A percentile compares a stretch with the other conserved stretches of the same genome.
Conservation (phyloP, 2,329 filamentous ascomycete genomes). For the Ampelomyces quisqualis region DNA sequence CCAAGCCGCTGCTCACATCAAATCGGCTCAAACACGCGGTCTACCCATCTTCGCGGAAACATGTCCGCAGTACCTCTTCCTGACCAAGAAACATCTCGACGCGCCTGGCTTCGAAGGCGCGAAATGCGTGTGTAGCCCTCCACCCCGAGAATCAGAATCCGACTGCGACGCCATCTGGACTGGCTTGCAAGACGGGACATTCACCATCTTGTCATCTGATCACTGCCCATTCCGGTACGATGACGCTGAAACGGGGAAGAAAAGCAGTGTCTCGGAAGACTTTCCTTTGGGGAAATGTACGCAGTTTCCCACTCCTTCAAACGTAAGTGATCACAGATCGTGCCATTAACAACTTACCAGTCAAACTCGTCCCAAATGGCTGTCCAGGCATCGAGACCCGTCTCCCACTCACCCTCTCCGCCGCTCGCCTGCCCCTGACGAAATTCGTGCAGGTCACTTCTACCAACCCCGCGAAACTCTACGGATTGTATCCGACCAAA, state of each 20-base stretch:
- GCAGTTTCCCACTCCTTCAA: too few species aligned
- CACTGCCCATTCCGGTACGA: conserved; percentile 55
- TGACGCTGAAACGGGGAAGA: conserved; percentile 46
- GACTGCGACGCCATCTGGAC: conserved; percentile 56
- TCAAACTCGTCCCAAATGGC: too few species aligned
- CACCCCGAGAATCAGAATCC: conserved; percentile 50
- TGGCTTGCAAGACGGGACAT: conserved; percentile 54
- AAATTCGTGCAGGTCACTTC: conserved; percentile 58
- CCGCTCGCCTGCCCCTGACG: conserved; percentile 46
- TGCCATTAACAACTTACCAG: too few species aligned
- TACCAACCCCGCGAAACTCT: conserved; percentile 59
- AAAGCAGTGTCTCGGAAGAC: conserved; percentile 49
- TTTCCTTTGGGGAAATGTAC: conserved; percentile 53
- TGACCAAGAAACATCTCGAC: conserved; percentile 54
- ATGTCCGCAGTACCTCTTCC: conserved; percentile 58
- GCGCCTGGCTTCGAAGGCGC: conserved; percentile 56
- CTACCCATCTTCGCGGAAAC: conserved; percentile 58
- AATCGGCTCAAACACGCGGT: conserved; percentile 52
- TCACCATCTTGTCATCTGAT: conserved; percentile 54
- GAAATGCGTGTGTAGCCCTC: conserved; percentile 58
- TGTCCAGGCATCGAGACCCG: conserved; percentile 60
- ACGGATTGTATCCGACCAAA: conserved; percentile 57
- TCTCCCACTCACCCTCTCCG: conserved; percentile 50
- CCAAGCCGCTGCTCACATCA: conserved; percentile 50
- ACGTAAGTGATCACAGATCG: too few species aligned